A percentile compares a stretch with the other conserved stretches of the same genome.
phyloP scores from a whole-genome alignment of 2,329 filamentous ascomycete species.

The Phaeoacremonium minimum region DNA sequence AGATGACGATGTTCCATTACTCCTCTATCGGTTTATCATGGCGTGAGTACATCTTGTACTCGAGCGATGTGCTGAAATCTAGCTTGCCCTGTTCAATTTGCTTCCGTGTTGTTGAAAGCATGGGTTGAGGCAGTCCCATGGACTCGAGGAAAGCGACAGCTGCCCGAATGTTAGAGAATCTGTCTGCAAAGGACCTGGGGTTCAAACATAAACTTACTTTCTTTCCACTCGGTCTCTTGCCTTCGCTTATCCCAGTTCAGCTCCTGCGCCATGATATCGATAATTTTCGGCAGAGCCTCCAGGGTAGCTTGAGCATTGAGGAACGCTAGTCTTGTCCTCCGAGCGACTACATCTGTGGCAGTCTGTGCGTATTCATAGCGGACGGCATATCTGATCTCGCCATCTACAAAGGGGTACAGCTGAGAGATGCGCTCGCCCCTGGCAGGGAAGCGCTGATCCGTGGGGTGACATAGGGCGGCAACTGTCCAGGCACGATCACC shows the following conservation, averaged over 20 bases:
- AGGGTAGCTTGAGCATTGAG: slow-evolving; percentile 87
- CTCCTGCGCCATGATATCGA: slow-evolving; percentile 86
- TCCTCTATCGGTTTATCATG: slow-evolving; percentile 49
- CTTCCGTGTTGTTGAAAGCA: slow-evolving; percentile 52
- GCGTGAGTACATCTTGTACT: slow-evolving; percentile 60
- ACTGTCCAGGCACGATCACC: slow-evolving; percentile 92
- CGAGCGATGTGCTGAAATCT: slow-evolving; percentile 50
- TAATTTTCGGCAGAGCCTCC: slow-evolving; percentile 77
- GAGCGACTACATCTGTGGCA: slow-evolving; percentile 80
- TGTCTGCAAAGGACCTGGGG: not conserved
- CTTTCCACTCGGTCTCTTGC: slow-evolving; percentile 77
- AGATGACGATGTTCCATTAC: too few relatives aligned
- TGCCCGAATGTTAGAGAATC: slow-evolving; percentile 18
- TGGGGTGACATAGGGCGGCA: slow-evolving; percentile 72
- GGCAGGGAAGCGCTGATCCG: slow-evolving; percentile 75
- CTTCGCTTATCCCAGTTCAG: slow-evolving; percentile 70
- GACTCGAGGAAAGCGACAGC: slow-evolving; percentile 57
- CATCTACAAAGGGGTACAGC: slow-evolving; percentile 87
- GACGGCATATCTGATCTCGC: slow-evolving; percentile 84
- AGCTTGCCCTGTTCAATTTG: slow-evolving; percentile 59
- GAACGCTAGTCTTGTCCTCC: slow-evolving; percentile 82
- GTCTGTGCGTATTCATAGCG: slow-evolving; percentile 89
- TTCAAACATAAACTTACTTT: slow-evolving; percentile 50
- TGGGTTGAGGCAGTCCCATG: slow-evolving; percentile 61
- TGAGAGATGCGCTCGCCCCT: slow-evolving; percentile 74